Base-by-base conservation (phyloP, 2,329 filamentous ascomycete genomes). In the Cladosporium cucumerinum region DNA sequence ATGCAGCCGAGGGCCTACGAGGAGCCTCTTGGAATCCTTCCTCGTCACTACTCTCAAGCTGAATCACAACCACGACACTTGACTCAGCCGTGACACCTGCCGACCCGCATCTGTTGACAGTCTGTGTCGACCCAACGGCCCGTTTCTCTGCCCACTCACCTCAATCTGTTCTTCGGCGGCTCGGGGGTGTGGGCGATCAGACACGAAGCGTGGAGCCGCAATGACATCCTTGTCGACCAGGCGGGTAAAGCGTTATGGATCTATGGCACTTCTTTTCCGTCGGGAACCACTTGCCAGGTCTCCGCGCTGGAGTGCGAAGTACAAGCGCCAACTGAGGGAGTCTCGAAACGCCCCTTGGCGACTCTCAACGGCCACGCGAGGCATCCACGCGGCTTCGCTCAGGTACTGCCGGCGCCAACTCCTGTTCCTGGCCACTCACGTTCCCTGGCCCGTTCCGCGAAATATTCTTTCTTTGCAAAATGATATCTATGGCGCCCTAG, bases 351-450 rank as follows among this genome's bases (percentile, higher is more conserved):
- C 60, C 23, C 11, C 49, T 55, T 62, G 60, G 60, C 60, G n/a
- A 34, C 25, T 28, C 60, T 54, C 60, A 62, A 62, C 60, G 60
- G 60, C 49, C 60, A 30, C 55, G 32, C 49, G 34, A 51, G 59
- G 18, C 49, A 28, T 62, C 60, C 60, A 55, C 60, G 60, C 60
- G 60, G 60, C 60, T 55, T 54, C 25, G 32, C 36, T 52, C 60
- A 62, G 60, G 60, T 62, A 62, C 60, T 62, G 60, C 60, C 60
- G 60, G 36, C 32, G 49, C 49, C 49, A 55, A 26, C 18, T 54
- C 26, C 23, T 39, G 25, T 46, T 34, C 60, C 49, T 46, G 34
- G 34, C 60, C 48, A 62, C 25, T 62, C 60, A 62, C 48, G n/a
- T 11, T 30, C 26, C 2, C 49, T 54, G 60, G 49, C 34, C 49